Base-by-base conservation (phyloP, 1,139 yeast genomes). In the Nakaseomyces sp. region DNA sequence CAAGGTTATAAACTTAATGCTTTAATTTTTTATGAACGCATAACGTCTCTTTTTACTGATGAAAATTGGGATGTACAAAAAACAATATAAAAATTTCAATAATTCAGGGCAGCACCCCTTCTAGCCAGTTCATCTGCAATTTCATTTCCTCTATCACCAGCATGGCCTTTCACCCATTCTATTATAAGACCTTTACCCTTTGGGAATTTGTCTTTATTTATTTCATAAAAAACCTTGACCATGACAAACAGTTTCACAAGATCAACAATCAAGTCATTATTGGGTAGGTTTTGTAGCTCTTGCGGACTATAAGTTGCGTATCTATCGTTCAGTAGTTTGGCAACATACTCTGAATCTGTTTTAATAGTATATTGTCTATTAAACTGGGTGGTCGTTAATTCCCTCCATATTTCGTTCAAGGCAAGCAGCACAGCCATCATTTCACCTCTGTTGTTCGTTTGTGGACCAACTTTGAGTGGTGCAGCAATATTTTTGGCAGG, bases 391-490 rank as follows among this genome's bases (percentile, higher is more conserved):
- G 49, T 32, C 20, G 68, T 64, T 35, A 77, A 64, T 18, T 63
- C 53, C 1, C 50, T 33, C 43, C 63, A 51, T 10, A 78, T 69
- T 8, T 58, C 54, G 7, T 60, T 57, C 43, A 82, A 60, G 0
- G 93, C 93, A 39, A 70, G 70, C 5, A 65, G 59, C 19, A 84
- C 69, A 0, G 94, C 96, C 16, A 67, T 60, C 17, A 88, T 69
- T 61, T 89, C 96, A 2, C 94, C 94, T 38, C 88, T 67, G 54
- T 84, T 89, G 56, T 87, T 89, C 0, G 95, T 87, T 35, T 80
- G 85, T 5, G 63, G 63, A 1, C 66, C 72, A 1, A 65, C 67
- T 2, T 43, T 43, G 28, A 81, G 66, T 0, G 79, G 76, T 22
- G 68, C 74, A 1, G 78, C 69, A 3, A 70, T 66, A 58, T 83